phyloP scores from a whole-genome alignment of 73 alveolate species.

The Urostyla sp. region DNA sequence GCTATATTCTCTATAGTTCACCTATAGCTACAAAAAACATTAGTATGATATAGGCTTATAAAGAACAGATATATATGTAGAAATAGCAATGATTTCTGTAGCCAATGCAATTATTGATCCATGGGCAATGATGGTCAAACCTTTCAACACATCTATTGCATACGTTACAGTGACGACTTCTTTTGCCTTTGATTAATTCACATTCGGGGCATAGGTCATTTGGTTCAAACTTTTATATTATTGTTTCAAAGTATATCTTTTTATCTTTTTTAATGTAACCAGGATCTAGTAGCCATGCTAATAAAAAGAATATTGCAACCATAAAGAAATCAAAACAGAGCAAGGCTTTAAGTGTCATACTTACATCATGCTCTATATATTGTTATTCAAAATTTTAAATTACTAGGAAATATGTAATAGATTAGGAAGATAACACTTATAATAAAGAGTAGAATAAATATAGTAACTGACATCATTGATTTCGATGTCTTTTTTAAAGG shows the following conservation, averaged over 20 bases:
- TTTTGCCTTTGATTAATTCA: conserved; percentile 33
- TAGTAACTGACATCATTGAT: not conserved
- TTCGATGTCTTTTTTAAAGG: not conserved
- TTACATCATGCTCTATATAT: not conserved
- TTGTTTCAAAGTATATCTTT: conserved; percentile 1
- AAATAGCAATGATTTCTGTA: conserved; percentile 63
- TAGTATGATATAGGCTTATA: not conserved
- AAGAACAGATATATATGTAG: not conserved
- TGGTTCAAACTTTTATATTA: conserved; percentile 56
- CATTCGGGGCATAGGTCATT: conserved; percentile 63
- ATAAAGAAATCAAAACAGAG: not conserved
- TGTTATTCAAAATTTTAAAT: not conserved
- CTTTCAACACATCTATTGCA: conserved; percentile 70
- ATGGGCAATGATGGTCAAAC: conserved; percentile 78
- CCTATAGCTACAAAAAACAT: not conserved
- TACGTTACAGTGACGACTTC: conserved; percentile 65
- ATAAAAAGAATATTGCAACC: conserved; percentile 48
- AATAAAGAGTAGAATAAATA: conserved; percentile 4
- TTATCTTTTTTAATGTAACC: conserved; percentile 51
- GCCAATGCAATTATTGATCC: conserved; percentile 73
- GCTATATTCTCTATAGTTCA: not conserved
- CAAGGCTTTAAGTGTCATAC: not conserved
- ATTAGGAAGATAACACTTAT: not conserved
- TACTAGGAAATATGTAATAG: not conserved
- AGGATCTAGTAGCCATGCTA: conserved; percentile 63